A percentile compares a stretch with the other conserved stretches of the same genome.
Conservation (phyloP, 495 filamentous ascomycete species). For the Tuber brumale region DNA sequence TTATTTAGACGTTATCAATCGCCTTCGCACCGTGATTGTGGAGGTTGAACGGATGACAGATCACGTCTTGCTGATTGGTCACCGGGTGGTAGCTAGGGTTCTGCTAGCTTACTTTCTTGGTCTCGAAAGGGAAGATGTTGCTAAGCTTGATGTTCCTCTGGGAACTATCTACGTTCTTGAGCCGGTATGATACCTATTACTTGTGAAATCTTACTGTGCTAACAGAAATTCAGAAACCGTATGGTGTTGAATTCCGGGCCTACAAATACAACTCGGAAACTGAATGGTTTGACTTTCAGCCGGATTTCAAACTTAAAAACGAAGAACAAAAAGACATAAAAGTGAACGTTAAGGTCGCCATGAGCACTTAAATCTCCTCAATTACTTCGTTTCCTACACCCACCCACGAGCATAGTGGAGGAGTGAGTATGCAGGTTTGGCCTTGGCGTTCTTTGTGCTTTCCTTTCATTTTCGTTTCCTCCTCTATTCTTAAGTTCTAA, state of each 20-base stretch:
- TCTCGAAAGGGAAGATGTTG: conserved; percentile 78
- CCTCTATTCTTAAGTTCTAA: neutral
- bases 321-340: conserved; percentile 39
- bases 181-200: conserved; percentile 48
- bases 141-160: conserved; percentile 83
- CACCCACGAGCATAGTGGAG: neutral
- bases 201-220: neutral
- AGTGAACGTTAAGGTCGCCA: conserved; percentile 24
- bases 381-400: neutral
- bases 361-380: neutral
- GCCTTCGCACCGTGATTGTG: conserved; percentile 88
- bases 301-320: conserved; percentile 49
- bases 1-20: conserved; percentile 94
- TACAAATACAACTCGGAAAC: conserved; percentile 73
- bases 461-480: too few species aligned
- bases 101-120: conserved; percentile 94
- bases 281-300: conserved; percentile 75
- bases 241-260: conserved; percentile 92
- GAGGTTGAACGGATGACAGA: conserved; percentile 96
- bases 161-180: conserved; percentile 90
- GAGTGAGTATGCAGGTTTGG: neutral
- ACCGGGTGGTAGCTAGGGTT: conserved; percentile 83
- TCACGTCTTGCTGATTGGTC: conserved; percentile 82
- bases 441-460: neutral
- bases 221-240: conserved; percentile 59